Evolutionary conservation across 768 basidiomycete species (phyloP), one percentile per base, ranked within the genome.

Genomic region (Botryobasidium botryosum): DNA sequence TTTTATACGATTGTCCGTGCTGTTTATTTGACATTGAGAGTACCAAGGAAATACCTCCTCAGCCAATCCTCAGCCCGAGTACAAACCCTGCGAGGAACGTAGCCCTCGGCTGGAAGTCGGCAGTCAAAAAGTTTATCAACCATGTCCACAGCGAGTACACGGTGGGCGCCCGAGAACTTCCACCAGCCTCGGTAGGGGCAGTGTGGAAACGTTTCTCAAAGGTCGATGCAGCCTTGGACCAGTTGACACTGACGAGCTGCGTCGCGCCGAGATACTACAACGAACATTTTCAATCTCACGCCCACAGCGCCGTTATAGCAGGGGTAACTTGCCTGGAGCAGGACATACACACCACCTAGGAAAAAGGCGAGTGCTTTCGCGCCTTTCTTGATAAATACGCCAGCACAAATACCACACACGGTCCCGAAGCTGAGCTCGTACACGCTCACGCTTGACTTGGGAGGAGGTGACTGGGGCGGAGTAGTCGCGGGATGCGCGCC

Each of bases 371-470:
- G 61, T 2, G 73, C 67, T 58, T 79, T 84, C 6, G 79, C 74
- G n/a, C 92, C 91, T 60, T 92, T 96, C 64, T 94, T 96, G 53
- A 92, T 67, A 56, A 97, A 97, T 0, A 97, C 70, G 0, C 92
- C 92, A 0, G 86, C 76, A 55, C 87, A 94, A 33, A 97, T 57
- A 0, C 92, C 92, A 45, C 77, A 73, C 0, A 83, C 77, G 4
- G 87, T 84, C 8, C 92, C 92, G 57, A 96, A 96, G 0, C 77
- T 68, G 23, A 97, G 72, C 52, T 92, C 79, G 55, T 79, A 79
- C 17, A 75, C 46, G 44, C 77, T 83, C n/a, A 94, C 66, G 1
- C 74, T 69, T n/a, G 87, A 88, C 36, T 61, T 52, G 2, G 81
- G 80, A 3, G 70, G 77, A 12, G 75, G 71, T 13, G 32, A 21